Evolutionary conservation across 306 rosid genomes (phyloP), one percentile per base, ranked within the genome.

Genomic region (Rosa persica): DNA sequence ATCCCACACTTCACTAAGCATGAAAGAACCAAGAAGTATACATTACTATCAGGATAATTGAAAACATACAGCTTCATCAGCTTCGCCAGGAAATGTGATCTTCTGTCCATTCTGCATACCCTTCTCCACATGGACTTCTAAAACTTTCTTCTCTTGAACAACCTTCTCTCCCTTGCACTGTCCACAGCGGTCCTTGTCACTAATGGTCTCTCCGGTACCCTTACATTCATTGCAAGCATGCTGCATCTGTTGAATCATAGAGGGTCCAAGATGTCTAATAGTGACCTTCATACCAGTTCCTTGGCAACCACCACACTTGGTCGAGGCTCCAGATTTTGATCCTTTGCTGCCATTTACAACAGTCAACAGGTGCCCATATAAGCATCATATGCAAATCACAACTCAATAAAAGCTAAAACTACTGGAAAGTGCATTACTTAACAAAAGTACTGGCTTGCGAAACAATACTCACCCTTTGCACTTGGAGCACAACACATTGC

Each of bases 81-180:
- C 95, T 90, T 89, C 97, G 34, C 98, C 97, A 16, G 93, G 96
- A 88, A 93, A 93, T 25, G 93, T 90, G 57, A 93, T 87, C 80
- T 84, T 91, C 88, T 93, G 98, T 16, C 90, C 91, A 46, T 90
- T 89, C 82, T 86, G 93, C 98, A 91, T 93, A 7, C 98, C 98
- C 86, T 90, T 93, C 90, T 93, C 98, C 70, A 93, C 97, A 77
- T 70, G 6, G 19, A 90, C 96, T 76, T 93, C 97, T 75, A 90
- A 77, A 0, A 90, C 92, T 81, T 93, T 93, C 89, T 93, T 93
- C 73, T 89, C 93, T 20, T 88, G 96, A 22, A 83, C 92, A 49
- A 91, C 93, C 83, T 93, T 93, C 73, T 91, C 96, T 4, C 97
- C 97, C 75, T 93, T 93, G 91, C 98, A 93, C 64, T 80, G 90